These are phyloP conservation scores for Pelargonium cotyledonis DNA, from an alignment of 441 rosid genomes.

Conservation along the genomic window DNA sequence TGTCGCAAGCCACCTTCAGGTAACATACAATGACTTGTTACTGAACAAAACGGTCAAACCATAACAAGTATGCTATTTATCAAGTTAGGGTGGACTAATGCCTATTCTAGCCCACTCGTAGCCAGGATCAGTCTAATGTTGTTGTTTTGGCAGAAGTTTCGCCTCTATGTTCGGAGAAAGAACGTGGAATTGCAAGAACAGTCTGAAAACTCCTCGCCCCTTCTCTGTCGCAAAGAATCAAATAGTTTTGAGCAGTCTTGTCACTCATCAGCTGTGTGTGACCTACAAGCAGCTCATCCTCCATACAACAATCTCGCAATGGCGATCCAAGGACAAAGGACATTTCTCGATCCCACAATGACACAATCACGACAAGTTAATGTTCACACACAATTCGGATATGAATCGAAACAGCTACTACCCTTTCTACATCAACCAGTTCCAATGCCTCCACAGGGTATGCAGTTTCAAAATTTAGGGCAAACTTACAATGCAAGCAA, in stretches of 20 bases:
- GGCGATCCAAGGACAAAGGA: background rate
- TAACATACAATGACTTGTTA: background rate
- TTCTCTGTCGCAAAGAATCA: background rate
- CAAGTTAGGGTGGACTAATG: no score
- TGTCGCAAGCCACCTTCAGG: constrained; percentile 43
- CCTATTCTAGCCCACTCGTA: no score
- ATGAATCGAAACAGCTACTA: background rate
- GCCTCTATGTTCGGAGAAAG: background rate
- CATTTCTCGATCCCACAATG: background rate
- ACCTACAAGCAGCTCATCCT: background rate
- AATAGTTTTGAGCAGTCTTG: background rate
- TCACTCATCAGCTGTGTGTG: background rate
- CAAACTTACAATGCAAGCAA: no score
- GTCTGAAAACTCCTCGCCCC: background rate
- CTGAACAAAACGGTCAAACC: no score
- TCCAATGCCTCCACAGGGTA: background rate
- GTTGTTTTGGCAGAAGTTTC: background rate
- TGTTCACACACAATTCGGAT: background rate
- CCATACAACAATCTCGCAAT: background rate
- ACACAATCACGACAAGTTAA: background rate
- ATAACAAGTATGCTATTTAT: no score
- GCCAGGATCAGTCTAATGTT: no score
- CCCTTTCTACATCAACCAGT: background rate
- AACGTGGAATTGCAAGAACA: background rate
- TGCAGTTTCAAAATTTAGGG: no score